Conservation (phyloP, 2,329 filamentous ascomycete species). For the Fusarium concolor region DNA sequence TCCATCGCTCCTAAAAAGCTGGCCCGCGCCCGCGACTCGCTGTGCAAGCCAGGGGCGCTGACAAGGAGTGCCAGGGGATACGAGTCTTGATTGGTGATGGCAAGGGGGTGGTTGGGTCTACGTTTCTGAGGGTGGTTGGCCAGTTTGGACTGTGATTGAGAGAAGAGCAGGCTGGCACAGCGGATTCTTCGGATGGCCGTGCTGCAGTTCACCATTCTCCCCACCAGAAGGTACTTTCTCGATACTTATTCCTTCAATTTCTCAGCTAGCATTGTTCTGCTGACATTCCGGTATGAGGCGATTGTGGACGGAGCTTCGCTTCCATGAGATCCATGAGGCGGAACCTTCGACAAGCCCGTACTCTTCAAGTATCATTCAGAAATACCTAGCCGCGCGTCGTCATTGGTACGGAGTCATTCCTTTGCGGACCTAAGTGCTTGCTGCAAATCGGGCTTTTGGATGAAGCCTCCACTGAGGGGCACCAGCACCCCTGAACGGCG, state of each 20-base stretch:
- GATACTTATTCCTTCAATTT: conserved; percentile 10
- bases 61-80: conserved; percentile 29
- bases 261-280: conserved; percentile 27
- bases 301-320: not conserved
- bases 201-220: conserved; percentile 9
- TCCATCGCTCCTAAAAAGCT: conserved; percentile 28
- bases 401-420: conserved; percentile 38
- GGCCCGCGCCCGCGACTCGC: conserved; percentile 34
- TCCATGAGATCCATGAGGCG: conserved; percentile 2
- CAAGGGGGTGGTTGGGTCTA: conserved; percentile 18
- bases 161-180: conserved; percentile 13
- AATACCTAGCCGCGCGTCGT: conserved; percentile 37
- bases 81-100: conserved; percentile 20
- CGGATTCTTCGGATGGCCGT: conserved; percentile 33
- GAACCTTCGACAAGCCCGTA: conserved; percentile 23
- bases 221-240: conserved; percentile 11
- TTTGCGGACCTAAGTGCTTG: conserved; percentile 15
- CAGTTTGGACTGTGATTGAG: conserved; percentile 24
- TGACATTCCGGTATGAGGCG: not conserved
- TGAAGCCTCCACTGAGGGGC: conserved; percentile 25
- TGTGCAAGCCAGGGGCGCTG: conserved; percentile 30
- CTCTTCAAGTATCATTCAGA: conserved; percentile 12
- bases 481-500: conserved; percentile 45
- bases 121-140: conserved; percentile 34
- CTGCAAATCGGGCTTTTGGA: conserved; percentile 32